A percentile compares a stretch with the other conserved stretches of the same genome.
Conservation (phyloP, 148 eudicot species). For the Vaccinium macrocarpon region DNA sequence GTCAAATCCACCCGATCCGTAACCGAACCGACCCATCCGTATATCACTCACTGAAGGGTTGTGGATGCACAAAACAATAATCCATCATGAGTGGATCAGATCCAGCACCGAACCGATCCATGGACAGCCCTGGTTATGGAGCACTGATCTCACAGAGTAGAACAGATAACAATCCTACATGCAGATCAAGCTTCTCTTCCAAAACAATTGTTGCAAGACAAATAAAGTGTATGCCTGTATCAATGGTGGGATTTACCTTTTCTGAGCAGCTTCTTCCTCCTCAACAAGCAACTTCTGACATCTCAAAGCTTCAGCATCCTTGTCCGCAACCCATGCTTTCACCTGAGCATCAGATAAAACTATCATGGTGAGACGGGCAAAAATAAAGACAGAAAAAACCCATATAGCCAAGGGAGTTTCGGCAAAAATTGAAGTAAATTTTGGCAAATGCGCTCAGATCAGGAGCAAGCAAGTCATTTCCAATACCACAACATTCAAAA, state of each 20-base stretch:
- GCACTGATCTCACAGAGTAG: not conserved
- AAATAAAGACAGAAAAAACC: not conserved
- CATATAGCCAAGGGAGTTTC: not conserved
- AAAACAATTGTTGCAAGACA: not conserved
- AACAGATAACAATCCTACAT: not conserved
- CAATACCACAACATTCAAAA: too few relatives aligned
- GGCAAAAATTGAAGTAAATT: not conserved
- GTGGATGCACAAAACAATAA: too few relatives aligned
- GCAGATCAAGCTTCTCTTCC: not conserved
- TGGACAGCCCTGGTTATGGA: not conserved
- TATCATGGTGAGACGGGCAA: not conserved
- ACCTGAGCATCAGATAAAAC: constrained; percentile 42
- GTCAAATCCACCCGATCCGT: too few relatives aligned
- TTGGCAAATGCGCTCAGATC: not conserved
- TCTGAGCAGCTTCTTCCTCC: constrained; percentile 99
- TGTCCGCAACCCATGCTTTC: constrained; percentile 89
- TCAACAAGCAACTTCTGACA: constrained; percentile 93
- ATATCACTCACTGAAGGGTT: too few relatives aligned
- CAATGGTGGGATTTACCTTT: constrained; percentile 42
- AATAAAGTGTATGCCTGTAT: not conserved
- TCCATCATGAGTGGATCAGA: too few relatives aligned
- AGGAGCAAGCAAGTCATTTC: too few relatives aligned
- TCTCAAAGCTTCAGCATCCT: constrained; percentile 94
- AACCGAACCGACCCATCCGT: too few relatives aligned
- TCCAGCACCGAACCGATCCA: too few relatives aligned